These are phyloP conservation scores for Scutellaria baicalensis DNA, from an alignment of 257 asterid genomes.

Conservation along the genomic window DNA sequence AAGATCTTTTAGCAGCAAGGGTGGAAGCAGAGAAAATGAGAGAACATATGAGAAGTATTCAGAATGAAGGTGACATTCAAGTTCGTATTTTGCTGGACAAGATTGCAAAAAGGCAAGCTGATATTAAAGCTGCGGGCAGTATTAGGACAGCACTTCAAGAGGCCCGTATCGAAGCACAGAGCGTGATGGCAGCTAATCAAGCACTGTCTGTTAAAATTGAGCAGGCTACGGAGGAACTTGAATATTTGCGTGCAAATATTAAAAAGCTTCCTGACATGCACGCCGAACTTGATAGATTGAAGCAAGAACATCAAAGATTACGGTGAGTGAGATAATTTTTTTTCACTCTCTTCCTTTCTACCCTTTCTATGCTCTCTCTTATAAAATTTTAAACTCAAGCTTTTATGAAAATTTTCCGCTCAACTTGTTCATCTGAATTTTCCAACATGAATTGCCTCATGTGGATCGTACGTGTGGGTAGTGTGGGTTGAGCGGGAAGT, in stretches of 20 bases:
- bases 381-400: too few relatives aligned
- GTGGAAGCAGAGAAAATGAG: slow-evolving; percentile 49
- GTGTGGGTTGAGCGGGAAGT: too few relatives aligned
- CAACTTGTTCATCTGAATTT: too few relatives aligned
- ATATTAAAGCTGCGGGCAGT: slow-evolving; percentile 40
- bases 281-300: slow-evolving; percentile 52
- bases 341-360: background rate
- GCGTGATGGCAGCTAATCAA: slow-evolving; percentile 43
- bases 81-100: slow-evolving; percentile 59
- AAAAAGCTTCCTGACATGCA: slow-evolving; percentile 55
- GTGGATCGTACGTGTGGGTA: too few relatives aligned
- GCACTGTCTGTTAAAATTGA: slow-evolving; percentile 47
- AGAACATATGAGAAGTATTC: slow-evolving; percentile 58
- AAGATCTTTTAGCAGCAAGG: slow-evolving; percentile 50
- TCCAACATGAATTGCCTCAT: too few relatives aligned
- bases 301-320: slow-evolving; percentile 57
- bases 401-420: too few relatives aligned
- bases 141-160: slow-evolving; percentile 50
- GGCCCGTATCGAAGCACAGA: slow-evolving; percentile 49
- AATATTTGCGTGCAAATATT: slow-evolving; percentile 33
- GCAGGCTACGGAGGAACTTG: slow-evolving; percentile 53
- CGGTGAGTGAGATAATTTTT: slow-evolving; percentile 46
- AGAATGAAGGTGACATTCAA: slow-evolving; percentile 71
- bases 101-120: slow-evolving; percentile 57
- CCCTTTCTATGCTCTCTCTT: background rate